phyloP scores from a whole-genome alignment of 495 filamentous ascomycete species.

The Elaphomyces granulatus region DNA sequence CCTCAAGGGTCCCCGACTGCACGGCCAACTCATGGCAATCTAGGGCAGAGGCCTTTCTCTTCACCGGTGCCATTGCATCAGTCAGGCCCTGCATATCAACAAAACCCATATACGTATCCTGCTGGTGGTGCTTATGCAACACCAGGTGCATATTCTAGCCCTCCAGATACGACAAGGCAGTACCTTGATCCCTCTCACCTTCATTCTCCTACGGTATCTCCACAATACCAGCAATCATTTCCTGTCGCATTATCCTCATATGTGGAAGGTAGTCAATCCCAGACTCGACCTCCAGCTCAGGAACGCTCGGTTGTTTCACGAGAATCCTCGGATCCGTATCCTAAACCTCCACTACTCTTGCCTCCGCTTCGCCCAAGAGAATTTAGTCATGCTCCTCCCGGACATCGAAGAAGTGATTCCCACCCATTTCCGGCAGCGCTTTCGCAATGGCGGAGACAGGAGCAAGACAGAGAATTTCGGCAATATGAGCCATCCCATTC shows the following conservation, averaged over 20 bases:
- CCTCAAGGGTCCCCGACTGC: constrained; percentile 22
- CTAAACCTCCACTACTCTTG: constrained; percentile 27
- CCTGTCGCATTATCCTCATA: constrained; percentile 19
- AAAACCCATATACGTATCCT: background rate
- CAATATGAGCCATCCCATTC: constrained; percentile 8
- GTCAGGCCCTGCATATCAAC: constrained; percentile 1
- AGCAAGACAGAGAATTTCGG: constrained; percentile 11
- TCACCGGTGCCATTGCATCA: constrained; percentile 19
- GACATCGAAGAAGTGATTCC: constrained; percentile 28
- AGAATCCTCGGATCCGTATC: constrained; percentile 21
- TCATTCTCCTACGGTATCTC: constrained; percentile 20
- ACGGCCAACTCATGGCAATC: constrained; percentile 13
- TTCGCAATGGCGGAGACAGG: constrained; percentile 13
- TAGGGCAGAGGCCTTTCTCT: constrained; percentile 25
- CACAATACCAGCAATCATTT: constrained; percentile 21
- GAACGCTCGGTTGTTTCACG: constrained; percentile 17
- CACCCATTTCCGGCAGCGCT: constrained; percentile 17
- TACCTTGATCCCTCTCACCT: constrained; percentile 3
- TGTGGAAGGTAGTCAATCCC: constrained; percentile 12
- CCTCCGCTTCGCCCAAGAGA: constrained; percentile 27
- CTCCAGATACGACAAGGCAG: background rate
- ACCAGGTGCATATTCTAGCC: background rate
- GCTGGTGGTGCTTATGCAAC: constrained; percentile 1
- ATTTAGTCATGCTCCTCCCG: constrained; percentile 17
- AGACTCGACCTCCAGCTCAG: constrained; percentile 15